Conservation (phyloP, 805 yeast species). For the Dipodascus albidus region DNA sequence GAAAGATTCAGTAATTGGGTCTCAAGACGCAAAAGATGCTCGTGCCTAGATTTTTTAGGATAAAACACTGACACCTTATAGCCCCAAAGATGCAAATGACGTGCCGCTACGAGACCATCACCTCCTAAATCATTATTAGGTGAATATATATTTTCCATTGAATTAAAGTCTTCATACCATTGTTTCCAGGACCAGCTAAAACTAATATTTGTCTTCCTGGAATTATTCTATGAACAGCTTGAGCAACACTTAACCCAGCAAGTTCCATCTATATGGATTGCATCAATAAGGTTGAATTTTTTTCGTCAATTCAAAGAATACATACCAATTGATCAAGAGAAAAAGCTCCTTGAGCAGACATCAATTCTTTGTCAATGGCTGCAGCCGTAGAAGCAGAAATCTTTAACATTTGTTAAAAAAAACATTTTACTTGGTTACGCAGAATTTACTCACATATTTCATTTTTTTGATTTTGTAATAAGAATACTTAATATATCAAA, state of each 20-base stretch:
- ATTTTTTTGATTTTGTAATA: no score
- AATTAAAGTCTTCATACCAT: conserved; percentile 30
- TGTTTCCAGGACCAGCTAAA: conserved; percentile 91
- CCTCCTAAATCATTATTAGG: conserved; percentile 42
- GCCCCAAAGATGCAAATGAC: conserved; percentile 77
- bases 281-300: no score
- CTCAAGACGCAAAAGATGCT: conserved; percentile 48
- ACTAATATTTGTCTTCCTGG: conserved; percentile 46
- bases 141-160: neutral
- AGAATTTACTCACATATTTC: neutral
- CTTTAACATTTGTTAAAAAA: neutral
- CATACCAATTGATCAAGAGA: conserved; percentile 63
- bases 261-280: conserved; percentile 79
- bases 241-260: conserved; percentile 92
- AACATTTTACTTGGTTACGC: no score
- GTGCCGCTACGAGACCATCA: conserved; percentile 91
- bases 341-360: conserved; percentile 66
- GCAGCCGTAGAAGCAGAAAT: conserved; percentile 40
- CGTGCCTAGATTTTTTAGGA: conserved; percentile 53
- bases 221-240: conserved; percentile 58
- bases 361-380: conserved; percentile 69
- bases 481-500: no score
- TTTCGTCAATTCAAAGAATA: conserved; percentile 2
- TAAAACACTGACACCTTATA: conserved; percentile 67
- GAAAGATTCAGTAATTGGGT: conserved; percentile 57